A percentile compares a stretch with the other conserved stretches of the same genome.
These are phyloP conservation scores for Acer yangbiense DNA, from an alignment of 345 rosid species.

Conservation along the genomic window DNA sequence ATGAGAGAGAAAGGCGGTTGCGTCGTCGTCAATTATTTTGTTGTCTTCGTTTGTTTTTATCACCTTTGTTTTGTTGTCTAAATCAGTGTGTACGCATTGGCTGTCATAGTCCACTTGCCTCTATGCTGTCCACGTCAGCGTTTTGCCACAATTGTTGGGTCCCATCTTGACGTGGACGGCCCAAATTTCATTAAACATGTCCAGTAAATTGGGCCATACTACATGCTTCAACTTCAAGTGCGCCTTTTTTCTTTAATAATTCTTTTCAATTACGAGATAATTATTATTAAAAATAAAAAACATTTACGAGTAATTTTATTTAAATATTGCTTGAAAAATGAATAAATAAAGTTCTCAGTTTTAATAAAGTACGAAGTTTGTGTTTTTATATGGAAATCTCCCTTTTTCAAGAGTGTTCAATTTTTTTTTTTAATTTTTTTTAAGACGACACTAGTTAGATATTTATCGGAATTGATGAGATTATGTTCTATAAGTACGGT, in stretches of 20 bases:
- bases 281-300: too few relatives aligned
- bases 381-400: too few relatives aligned
- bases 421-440: too few relatives aligned
- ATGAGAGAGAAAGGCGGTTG: slow-evolving; percentile 12
- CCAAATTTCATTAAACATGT: neutral
- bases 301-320: neutral
- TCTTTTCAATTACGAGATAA: neutral
- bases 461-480: too few relatives aligned
- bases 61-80: neutral
- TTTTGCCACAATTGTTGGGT: neutral
- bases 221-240: neutral
- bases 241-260: neutral
- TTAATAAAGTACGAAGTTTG: too few relatives aligned
- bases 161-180: neutral
- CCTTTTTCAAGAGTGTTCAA: too few relatives aligned
- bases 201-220: neutral
- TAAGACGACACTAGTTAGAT: too few relatives aligned
- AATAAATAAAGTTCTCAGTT: too few relatives aligned
- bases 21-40: slow-evolving; percentile 1
- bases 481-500: too few relatives aligned
- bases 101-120: neutral
- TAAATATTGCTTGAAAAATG: too few relatives aligned
- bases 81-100: neutral
- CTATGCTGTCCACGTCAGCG: neutral
- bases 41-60: neutral